Conservation (phyloP, 805 yeast genomes). For the Starmerella tilneyi region DNA sequence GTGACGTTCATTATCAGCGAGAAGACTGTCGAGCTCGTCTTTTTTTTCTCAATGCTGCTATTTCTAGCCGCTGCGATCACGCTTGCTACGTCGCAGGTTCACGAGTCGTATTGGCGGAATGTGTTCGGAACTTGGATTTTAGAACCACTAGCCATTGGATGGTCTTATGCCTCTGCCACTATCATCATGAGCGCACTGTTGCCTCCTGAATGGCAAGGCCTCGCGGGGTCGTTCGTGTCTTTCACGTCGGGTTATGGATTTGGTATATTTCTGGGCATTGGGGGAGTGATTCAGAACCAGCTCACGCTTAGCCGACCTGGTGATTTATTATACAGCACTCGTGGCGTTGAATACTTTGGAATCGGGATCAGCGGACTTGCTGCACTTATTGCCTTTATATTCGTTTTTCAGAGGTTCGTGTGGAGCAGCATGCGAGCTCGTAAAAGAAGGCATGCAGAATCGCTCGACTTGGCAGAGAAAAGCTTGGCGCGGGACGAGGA, state of each 20-base stretch:
- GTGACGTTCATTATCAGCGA: constrained; percentile 42
- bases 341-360: constrained; percentile 12
- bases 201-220: constrained; percentile 58
- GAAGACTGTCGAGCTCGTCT: constrained; percentile 41
- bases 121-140: constrained; percentile 47
- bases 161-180: constrained; percentile 64
- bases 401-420: too few species aligned
- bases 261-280: constrained; percentile 56
- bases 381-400: background rate
- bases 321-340: constrained; percentile 3
- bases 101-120: constrained; percentile 50
- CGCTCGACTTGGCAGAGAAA: too few species aligned
- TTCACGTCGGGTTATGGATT: constrained; percentile 64
- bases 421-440: too few species aligned
- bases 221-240: constrained; percentile 63
- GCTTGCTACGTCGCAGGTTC: constrained; percentile 35
- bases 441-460: too few species aligned
- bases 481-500: too few species aligned
- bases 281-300: constrained; percentile 33
- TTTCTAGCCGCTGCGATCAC: constrained; percentile 33
- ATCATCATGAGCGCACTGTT: constrained; percentile 48
- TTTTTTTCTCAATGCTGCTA: constrained; percentile 42
- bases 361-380: constrained; percentile 12
- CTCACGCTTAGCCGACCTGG: constrained; percentile 3
- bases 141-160: constrained; percentile 63